Evolutionary conservation across 495 filamentous ascomycete genomes (phyloP).

Genomic region (Astrothelium macrocarpum): DNA sequence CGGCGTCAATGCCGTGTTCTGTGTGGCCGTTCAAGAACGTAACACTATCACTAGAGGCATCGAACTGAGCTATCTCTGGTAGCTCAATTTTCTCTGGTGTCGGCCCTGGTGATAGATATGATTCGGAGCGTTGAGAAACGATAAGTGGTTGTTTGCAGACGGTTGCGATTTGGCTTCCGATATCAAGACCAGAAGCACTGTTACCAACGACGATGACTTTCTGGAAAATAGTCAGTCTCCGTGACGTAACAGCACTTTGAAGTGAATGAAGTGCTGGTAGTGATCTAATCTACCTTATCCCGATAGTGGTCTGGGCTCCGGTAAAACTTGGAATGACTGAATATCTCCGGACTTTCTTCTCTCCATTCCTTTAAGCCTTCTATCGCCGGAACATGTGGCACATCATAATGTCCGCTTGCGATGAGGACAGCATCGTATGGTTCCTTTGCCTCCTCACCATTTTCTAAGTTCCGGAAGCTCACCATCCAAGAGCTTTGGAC

Average conservation of each 20-base stretch:
- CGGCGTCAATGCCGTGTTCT: conserved; percentile 52
- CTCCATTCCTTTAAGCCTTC: conserved; percentile 49
- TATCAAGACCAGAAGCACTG: conserved; percentile 69
- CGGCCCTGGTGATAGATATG: conserved; percentile 21
- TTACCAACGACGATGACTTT: conserved; percentile 72
- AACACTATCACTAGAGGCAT: conserved; percentile 40
- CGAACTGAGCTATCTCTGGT: conserved; percentile 51
- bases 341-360: conserved; percentile 47
- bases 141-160: conserved; percentile 44
- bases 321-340: conserved; percentile 78
- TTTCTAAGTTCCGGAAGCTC: conserved; percentile 41
- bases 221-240: conserved; percentile 9
- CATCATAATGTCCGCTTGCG: conserved; percentile 72
- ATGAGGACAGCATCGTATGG: conserved; percentile 68
- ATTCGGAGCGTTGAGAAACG: conserved; percentile 42
- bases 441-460: conserved; percentile 29
- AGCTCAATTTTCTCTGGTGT: conserved; percentile 39
- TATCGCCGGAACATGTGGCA: conserved; percentile 62
- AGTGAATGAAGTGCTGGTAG: conserved; percentile 1
- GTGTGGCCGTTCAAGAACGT: conserved; percentile 44
- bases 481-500: conserved; percentile 42
- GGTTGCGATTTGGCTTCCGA: conserved; percentile 60
- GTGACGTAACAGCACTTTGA: neutral
- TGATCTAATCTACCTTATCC: conserved; percentile 30
- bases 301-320: conserved; percentile 49